Evolutionary conservation across 2,329 filamentous ascomycete genomes (phyloP).

Genomic region (Neofusicoccum kwambonambiense): DNA sequence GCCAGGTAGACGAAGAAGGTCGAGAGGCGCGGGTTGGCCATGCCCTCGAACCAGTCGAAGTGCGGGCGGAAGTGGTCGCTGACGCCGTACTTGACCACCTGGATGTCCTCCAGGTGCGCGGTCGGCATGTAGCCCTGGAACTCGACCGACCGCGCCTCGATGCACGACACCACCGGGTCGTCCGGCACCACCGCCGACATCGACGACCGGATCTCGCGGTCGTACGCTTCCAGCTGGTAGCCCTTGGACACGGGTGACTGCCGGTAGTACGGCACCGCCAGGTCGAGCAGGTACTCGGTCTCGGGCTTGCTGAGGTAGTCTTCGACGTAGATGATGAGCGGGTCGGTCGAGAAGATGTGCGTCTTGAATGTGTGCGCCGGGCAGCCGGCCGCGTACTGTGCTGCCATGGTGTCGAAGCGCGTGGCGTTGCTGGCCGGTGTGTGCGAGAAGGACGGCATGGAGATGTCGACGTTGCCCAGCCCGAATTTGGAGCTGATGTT

Average conservation of each 20-base stretch:
- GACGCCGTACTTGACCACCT: slow-evolving; percentile 43
- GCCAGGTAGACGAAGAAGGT: slow-evolving; percentile 52
- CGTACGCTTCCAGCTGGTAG: neutral
- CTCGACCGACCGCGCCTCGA: neutral
- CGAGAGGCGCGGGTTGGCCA: slow-evolving; percentile 37
- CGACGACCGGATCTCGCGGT: neutral
- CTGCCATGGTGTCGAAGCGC: neutral
- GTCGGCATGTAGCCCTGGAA: neutral
- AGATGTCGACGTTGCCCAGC: neutral
- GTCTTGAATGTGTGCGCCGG: neutral
- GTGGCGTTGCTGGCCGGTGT: neutral
- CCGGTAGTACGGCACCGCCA: neutral
- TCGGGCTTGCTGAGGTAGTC: neutral
- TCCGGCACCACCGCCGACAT: neutral
- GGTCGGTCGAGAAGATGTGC: neutral
- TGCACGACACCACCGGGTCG: neutral
- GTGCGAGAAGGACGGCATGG: neutral
- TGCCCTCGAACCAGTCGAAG: slow-evolving; percentile 51
- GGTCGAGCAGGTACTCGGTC: neutral
- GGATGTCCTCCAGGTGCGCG: neutral
- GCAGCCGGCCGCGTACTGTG: neutral
- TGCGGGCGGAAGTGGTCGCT: slow-evolving; percentile 52
- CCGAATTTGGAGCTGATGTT: neutral
- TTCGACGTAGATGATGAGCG: neutral
- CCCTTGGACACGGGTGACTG: neutral